Evolutionary conservation across 1,284 basidiomycete species (phyloP).

Genomic region (Phylloboletellus chloephorus): DNA sequence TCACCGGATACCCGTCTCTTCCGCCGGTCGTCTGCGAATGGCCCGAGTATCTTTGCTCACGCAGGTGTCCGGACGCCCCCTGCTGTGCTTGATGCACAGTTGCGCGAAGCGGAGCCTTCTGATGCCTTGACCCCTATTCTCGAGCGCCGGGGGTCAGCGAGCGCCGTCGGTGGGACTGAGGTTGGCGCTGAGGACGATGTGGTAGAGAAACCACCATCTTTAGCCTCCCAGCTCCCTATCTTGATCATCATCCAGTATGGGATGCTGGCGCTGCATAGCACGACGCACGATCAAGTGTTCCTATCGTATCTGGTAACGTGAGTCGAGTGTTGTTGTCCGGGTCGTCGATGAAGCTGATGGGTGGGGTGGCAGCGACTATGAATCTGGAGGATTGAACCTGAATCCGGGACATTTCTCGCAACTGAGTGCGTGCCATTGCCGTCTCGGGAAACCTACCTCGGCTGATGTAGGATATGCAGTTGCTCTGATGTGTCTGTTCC

Average conservation of each 20-base stretch:
- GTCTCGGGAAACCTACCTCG: too few relatives aligned
- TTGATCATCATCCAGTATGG: slow-evolving; percentile 77
- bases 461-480: slow-evolving; percentile 38
- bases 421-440: slow-evolving; percentile 54
- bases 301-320: slow-evolving; percentile 79
- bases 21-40: slow-evolving; percentile 49
- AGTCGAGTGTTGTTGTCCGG: slow-evolving; percentile 28
- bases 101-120: slow-evolving; percentile 36
- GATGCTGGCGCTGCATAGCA: slow-evolving; percentile 69
- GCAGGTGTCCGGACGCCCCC: slow-evolving; percentile 69
- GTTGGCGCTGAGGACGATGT: slow-evolving; percentile 10
- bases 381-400: slow-evolving; percentile 66
- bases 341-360: background rate
- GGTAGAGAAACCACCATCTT: slow-evolving; percentile 46
- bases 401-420: slow-evolving; percentile 80
- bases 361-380: slow-evolving; percentile 50
- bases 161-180: slow-evolving; percentile 8
- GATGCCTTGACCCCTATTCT: slow-evolving; percentile 50
- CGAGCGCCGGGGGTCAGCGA: slow-evolving; percentile 31
- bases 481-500: slow-evolving; percentile 75
- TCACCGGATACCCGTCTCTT: slow-evolving; percentile 34
- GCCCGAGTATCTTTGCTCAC: slow-evolving; percentile 76
- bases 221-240: slow-evolving; percentile 61
- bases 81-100: slow-evolving; percentile 63
- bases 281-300: slow-evolving; percentile 83